Percentiles rank a stretch among this genome's conserved stretches.
phyloP scores from a whole-genome alignment of 139 green algal species.

The Micractinium sp. region DNA sequence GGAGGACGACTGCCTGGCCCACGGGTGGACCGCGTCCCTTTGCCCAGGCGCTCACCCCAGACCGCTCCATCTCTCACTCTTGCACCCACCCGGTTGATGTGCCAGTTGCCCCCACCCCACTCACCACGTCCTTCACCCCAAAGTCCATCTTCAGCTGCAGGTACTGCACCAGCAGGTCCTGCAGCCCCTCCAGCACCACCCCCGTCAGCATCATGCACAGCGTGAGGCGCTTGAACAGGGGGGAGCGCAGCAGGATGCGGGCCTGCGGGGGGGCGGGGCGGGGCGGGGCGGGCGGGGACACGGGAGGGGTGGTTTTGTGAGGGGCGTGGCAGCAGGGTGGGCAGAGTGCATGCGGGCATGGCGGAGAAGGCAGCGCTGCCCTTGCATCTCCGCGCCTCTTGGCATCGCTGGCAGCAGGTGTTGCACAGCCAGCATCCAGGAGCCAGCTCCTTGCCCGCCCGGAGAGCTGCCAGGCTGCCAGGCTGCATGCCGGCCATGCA shows the following conservation, averaged over 20 bases:
- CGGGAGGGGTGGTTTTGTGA: not conserved
- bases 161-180: constrained; percentile 84
- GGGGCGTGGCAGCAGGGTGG: too few relatives aligned
- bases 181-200: constrained; percentile 60
- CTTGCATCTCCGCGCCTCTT: too few relatives aligned
- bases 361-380: too few relatives aligned
- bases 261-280: not conserved
- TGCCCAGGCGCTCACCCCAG: too few relatives aligned
- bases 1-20: too few relatives aligned
- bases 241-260: constrained; percentile 58
- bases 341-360: too few relatives aligned
- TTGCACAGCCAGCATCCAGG: not conserved
- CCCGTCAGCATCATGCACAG: constrained; percentile 60
- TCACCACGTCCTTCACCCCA: constrained; percentile 67
- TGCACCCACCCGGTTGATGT: too few relatives aligned
- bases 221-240: constrained; percentile 63
- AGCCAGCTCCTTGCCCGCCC: too few relatives aligned
- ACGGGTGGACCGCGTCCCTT: too few relatives aligned
- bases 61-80: too few relatives aligned
- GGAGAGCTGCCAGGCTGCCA: not conserved
- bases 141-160: constrained; percentile 80
- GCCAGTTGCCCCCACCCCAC: too few relatives aligned
- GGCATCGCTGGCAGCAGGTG: not conserved
- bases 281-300: not conserved
- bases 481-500: not conserved